These are phyloP conservation scores for Exophiala sp. DNA, from an alignment of 2,329 filamentous ascomycete genomes.

Conservation along the genomic window DNA sequence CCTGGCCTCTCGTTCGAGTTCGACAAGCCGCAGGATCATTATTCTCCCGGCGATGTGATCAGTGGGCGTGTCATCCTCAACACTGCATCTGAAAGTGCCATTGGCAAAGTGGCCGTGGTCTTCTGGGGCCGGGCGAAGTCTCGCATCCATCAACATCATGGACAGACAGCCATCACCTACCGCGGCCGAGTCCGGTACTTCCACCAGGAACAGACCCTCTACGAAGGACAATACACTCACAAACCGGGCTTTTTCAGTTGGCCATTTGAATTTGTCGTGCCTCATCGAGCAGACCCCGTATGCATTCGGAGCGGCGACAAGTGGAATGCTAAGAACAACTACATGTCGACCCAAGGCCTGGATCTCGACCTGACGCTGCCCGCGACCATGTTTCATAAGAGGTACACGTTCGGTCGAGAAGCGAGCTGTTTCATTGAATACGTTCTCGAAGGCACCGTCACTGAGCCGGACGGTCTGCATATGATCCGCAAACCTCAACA, in stretches of 20 bases:
- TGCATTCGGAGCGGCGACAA: constrained; percentile 16
- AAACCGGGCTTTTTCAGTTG: constrained; percentile 23
- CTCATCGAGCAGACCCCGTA: constrained; percentile 17
- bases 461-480: constrained; percentile 22
- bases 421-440: constrained; percentile 25
- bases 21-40: constrained; percentile 9
- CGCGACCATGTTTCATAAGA: constrained; percentile 16
- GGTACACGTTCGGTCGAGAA: constrained; percentile 18
- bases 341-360: constrained; percentile 10
- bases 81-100: constrained; percentile 20
- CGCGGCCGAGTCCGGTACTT: constrained; percentile 23
- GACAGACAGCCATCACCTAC: constrained; percentile 18
- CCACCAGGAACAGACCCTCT: constrained; percentile 18
- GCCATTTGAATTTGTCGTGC: constrained; percentile 23
- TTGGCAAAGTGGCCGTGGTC: constrained; percentile 19
- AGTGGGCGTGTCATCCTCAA: constrained; percentile 20
- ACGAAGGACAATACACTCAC: constrained; percentile 25
- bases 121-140: constrained; percentile 26
- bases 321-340: constrained; percentile 24
- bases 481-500: constrained; percentile 17
- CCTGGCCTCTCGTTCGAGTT: constrained; percentile 23
- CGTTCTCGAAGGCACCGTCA: constrained; percentile 22
- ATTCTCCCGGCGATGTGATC: constrained; percentile 23
- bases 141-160: constrained; percentile 22
- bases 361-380: constrained; percentile 21